A percentile compares a stretch with the other conserved stretches of the same genome.
Conservation (phyloP, 2,329 filamentous ascomycete species). For the Alternaria sp. region DNA sequence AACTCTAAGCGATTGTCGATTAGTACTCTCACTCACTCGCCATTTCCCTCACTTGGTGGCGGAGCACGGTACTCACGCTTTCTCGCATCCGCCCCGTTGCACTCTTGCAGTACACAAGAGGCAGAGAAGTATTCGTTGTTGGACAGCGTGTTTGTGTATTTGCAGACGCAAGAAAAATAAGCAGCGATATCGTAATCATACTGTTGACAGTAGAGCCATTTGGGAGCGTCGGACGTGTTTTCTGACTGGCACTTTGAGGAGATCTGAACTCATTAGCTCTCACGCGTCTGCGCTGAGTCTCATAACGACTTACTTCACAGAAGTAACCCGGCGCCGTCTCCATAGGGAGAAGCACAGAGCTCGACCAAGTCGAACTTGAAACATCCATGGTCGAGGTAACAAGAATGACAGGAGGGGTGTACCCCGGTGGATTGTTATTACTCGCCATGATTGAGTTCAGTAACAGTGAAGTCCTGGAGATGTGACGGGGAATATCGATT, state of each 20-base stretch:
- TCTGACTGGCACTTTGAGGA: slow-evolving; percentile 5
- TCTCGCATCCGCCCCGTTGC: slow-evolving; percentile 3
- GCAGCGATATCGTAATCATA: not conserved
- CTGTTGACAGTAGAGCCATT: slow-evolving; percentile 2
- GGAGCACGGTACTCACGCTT: slow-evolving; percentile 7
- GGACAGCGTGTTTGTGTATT: not conserved
- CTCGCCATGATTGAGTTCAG: not conserved
- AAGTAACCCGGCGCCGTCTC: not conserved
- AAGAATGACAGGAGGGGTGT: not conserved
- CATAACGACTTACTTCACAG: not conserved
- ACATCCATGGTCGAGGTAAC: not conserved
- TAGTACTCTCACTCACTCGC: slow-evolving; percentile 1
- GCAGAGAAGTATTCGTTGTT: slow-evolving; percentile 15
- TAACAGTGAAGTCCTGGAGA: not conserved
- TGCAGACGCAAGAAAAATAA: slow-evolving; percentile 16
- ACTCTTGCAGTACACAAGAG: slow-evolving; percentile 14
- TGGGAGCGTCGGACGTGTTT: not conserved
- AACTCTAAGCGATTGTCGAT: slow-evolving; percentile 12
- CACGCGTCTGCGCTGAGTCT: not conserved
- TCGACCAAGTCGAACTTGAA: not conserved
- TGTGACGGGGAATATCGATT: not conserved
- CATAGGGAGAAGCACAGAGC: not conserved
- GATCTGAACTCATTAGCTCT: slow-evolving; percentile 11
- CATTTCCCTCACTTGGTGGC: not conserved
- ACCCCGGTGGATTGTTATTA: not conserved